These are phyloP conservation scores for Eucalyptus regnans DNA, from an alignment of 345 rosid species.

Conservation along the genomic window DNA sequence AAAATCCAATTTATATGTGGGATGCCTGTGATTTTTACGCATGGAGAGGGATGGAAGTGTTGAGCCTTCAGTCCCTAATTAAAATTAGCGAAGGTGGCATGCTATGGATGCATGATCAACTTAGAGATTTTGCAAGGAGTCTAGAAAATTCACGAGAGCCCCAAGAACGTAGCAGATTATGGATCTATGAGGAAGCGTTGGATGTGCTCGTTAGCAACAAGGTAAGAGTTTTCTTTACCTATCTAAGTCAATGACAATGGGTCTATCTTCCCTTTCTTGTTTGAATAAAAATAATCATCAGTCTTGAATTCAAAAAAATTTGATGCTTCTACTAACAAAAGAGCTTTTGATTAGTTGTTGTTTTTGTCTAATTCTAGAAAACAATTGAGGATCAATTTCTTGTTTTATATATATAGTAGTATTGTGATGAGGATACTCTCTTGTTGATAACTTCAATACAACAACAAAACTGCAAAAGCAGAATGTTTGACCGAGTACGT, in stretches of 20 bases:
- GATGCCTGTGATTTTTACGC: background rate
- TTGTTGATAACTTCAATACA: no score
- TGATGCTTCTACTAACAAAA: background rate
- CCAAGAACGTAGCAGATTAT: background rate
- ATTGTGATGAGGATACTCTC: no score
- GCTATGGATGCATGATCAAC: background rate
- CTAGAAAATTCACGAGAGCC: background rate
- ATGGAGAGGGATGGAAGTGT: background rate
- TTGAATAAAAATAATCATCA: background rate
- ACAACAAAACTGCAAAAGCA: background rate
- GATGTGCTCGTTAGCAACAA: background rate
- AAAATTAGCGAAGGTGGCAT: background rate
- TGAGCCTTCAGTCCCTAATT: background rate
- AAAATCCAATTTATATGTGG: background rate
- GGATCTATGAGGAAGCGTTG: background rate
- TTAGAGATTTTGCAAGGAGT: background rate
- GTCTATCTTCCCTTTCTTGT: background rate
- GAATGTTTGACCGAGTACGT: background rate
- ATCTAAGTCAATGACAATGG: background rate
- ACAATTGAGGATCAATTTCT: background rate
- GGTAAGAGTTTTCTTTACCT: background rate
- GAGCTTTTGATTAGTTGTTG: background rate
- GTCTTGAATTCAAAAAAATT: rapidly evolving
- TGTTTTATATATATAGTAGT: no score
- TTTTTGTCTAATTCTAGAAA: background rate